These are phyloP conservation scores for Oryza officinalis DNA, from an alignment of 176 grass and related monocot genomes.

Conservation along the genomic window DNA sequence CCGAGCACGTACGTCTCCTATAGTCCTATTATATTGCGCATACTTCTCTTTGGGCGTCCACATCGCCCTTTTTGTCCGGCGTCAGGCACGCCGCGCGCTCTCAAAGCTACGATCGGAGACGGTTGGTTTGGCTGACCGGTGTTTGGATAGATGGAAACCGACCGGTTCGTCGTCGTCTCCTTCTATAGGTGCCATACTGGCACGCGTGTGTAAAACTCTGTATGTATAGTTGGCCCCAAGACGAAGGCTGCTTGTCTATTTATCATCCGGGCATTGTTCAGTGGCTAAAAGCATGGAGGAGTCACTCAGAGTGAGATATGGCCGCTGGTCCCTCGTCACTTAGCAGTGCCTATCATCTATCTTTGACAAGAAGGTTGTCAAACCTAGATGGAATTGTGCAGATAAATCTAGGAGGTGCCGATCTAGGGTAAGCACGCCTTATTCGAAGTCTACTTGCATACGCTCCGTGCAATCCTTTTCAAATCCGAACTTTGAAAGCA, in stretches of 20 bases:
- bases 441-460: neutral
- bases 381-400: neutral
- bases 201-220: neutral
- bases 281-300: neutral
- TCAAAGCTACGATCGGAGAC: conserved; percentile 16
- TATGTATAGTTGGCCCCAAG: neutral
- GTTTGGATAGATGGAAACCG: neutral
- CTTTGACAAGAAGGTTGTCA: neutral
- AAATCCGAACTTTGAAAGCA: neutral
- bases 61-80: conserved; percentile 43
- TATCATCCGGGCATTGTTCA: neutral
- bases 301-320: neutral
- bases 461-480: neutral
- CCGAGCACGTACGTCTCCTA: neutral
- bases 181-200: neutral
- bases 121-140: neutral
- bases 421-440: neutral
- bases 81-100: conserved; percentile 61
- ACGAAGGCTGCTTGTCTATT: neutral
- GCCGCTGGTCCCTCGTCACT: neutral
- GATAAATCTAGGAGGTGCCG: neutral
- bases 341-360: neutral
- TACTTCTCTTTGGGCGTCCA: conserved; percentile 4
- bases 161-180: neutral
- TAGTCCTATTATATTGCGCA: no score